A percentile compares a stretch with the other conserved stretches of the same genome.
Evolutionary conservation across 176 grass and related monocot species (phyloP).

Genomic region (Luzula sylvatica): DNA sequence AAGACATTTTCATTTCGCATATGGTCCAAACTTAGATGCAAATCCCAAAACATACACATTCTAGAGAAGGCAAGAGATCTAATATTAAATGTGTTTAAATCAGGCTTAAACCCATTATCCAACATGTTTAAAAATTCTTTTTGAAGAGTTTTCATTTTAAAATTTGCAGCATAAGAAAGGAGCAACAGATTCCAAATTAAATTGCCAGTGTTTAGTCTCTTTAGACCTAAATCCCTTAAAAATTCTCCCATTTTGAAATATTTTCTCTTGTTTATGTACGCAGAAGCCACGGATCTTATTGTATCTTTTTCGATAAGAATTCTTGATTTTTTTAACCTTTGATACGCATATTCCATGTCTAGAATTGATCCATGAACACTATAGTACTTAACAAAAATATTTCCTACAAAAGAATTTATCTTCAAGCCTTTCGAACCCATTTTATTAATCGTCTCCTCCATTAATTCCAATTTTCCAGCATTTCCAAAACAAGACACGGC

Average conservation of each 20-base stretch:
- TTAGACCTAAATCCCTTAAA: slow-evolving; percentile 38
- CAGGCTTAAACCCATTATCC: slow-evolving; percentile 40
- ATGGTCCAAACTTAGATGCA: slow-evolving; percentile 72
- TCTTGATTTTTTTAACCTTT: slow-evolving; percentile 47
- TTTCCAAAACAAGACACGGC: slow-evolving; percentile 60
- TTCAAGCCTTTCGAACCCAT: slow-evolving; percentile 44
- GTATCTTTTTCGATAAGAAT: slow-evolving; percentile 37
- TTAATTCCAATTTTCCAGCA: slow-evolving; percentile 42
- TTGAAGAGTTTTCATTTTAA: slow-evolving; percentile 94
- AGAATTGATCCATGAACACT: slow-evolving; percentile 44
- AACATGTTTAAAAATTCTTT: slow-evolving; percentile 83
- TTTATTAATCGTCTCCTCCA: slow-evolving; percentile 46
- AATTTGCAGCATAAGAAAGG: slow-evolving; percentile 79
- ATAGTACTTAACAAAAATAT: slow-evolving; percentile 65
- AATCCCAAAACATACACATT: slow-evolving; percentile 98
- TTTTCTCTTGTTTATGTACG: slow-evolving; percentile 50
- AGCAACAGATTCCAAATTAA: slow-evolving; percentile 78
- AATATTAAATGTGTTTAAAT: slow-evolving; percentile 86
- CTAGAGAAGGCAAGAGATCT: slow-evolving; percentile 57
- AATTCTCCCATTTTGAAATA: slow-evolving; percentile 74
- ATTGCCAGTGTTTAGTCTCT: slow-evolving; percentile 46
- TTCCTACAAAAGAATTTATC: slow-evolving; percentile 46
- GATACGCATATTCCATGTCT: slow-evolving; percentile 62
- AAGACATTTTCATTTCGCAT: slow-evolving; percentile 54
- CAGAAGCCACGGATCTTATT: slow-evolving; percentile 42